A percentile compares a stretch with the other conserved stretches of the same genome.
These are phyloP conservation scores for Scenedesmus sp. DNA, from an alignment of 163 green algal species.

Conservation along the genomic window DNA sequence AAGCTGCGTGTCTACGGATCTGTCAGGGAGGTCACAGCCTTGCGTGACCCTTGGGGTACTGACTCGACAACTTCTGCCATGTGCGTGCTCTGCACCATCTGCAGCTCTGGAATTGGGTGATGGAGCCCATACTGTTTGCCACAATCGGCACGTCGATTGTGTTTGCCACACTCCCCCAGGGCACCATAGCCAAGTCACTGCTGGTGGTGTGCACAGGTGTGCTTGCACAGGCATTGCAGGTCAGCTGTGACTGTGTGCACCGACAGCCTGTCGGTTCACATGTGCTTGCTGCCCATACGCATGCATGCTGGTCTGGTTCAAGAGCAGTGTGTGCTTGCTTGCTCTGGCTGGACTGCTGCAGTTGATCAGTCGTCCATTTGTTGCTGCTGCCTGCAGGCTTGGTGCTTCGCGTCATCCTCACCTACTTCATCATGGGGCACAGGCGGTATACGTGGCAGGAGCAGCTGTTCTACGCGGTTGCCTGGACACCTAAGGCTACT, in stretches of 20 bases:
- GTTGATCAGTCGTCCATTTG: neutral
- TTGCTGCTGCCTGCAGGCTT: slow-evolving; percentile 63
- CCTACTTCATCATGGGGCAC: slow-evolving; percentile 72
- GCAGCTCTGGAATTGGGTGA: slow-evolving; percentile 78
- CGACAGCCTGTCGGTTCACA: too few relatives aligned
- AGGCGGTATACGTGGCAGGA: slow-evolving; percentile 75
- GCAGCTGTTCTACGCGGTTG: slow-evolving; percentile 82
- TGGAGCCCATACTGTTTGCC: slow-evolving; percentile 89
- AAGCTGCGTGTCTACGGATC: too few relatives aligned
- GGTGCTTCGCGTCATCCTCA: slow-evolving; percentile 69
- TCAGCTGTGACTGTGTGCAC: too few relatives aligned
- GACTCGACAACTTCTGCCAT: too few relatives aligned
- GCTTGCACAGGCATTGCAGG: neutral
- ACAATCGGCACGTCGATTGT: slow-evolving; percentile 84
- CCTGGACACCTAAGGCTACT: slow-evolving; percentile 92
- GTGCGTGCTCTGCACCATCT: too few relatives aligned
- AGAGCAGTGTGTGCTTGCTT: neutral
- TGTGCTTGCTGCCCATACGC: neutral
- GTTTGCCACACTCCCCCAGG: slow-evolving; percentile 67
- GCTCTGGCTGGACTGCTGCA: neutral
- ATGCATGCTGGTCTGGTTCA: neutral
- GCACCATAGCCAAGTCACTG: slow-evolving; percentile 78
- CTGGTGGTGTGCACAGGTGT: slow-evolving; percentile 70
- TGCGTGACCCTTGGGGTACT: too few relatives aligned
- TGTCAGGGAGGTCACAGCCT: too few relatives aligned